phyloP scores from a whole-genome alignment of 306 rosid species.

The Sphenostylis stenocarpa region DNA sequence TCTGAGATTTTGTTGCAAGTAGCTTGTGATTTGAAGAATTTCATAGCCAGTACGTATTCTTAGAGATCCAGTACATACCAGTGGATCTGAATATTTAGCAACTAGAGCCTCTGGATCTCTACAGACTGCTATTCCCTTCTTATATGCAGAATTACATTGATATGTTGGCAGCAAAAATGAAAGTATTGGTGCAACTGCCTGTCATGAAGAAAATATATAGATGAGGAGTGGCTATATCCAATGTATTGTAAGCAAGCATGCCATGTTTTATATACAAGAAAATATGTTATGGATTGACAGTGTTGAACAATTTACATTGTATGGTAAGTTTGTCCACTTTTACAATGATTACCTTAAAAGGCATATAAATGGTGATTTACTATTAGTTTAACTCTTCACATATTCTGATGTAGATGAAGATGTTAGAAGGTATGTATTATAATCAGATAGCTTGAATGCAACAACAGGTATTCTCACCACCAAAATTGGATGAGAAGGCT shows the following conservation, averaged over 20 bases:
- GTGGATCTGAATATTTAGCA: slow-evolving; percentile 85
- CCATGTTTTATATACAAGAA: neutral
- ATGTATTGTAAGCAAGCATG: neutral
- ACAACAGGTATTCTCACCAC: slow-evolving; percentile 46
- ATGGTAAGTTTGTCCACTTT: no score
- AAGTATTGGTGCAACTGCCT: slow-evolving; percentile 79
- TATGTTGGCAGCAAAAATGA: slow-evolving; percentile 72
- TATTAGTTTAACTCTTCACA: no score
- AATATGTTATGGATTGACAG: no score
- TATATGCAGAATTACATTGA: slow-evolving; percentile 65
- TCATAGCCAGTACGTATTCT: slow-evolving; percentile 83
- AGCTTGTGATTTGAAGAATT: slow-evolving; percentile 63
- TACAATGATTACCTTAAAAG: no score
- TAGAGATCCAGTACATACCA: slow-evolving; percentile 76
- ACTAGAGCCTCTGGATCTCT: slow-evolving; percentile 80
- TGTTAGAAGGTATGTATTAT: neutral
- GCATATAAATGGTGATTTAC: neutral
- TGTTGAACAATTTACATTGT: no score
- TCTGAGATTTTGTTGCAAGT: slow-evolving; percentile 68
- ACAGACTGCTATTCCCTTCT: slow-evolving; percentile 57
- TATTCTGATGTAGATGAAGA: neutral
- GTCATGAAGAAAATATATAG: slow-evolving; percentile 13
- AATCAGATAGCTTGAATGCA: neutral
- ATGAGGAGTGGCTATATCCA: neutral
- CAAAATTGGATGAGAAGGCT: slow-evolving; percentile 73